Conservation (phyloP, 495 filamentous ascomycete species). For the Penicillium lagena region DNA sequence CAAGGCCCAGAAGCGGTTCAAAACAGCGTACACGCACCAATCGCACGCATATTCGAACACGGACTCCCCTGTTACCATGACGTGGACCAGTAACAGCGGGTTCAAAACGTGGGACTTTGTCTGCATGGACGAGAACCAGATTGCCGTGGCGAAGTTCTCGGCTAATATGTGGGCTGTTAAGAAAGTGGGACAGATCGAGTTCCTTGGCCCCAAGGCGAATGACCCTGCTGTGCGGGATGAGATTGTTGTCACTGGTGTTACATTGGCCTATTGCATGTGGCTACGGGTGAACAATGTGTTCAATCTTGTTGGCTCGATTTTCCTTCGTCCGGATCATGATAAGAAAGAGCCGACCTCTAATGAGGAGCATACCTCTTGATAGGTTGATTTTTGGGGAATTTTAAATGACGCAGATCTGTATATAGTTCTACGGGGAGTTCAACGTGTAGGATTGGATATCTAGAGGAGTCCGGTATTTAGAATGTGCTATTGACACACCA, state of each 20-base stretch:
- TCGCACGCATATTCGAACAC: constrained; percentile 14
- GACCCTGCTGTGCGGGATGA: constrained; percentile 19
- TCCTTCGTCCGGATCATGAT: constrained; percentile 11
- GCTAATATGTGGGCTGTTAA: constrained; percentile 20
- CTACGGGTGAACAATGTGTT: constrained; percentile 18
- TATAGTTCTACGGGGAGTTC: no score
- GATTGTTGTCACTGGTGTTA: constrained; percentile 25
- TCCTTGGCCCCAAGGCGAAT: constrained; percentile 16
- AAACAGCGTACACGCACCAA: constrained; percentile 24
- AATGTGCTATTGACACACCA: no score
- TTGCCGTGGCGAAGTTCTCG: constrained; percentile 21
- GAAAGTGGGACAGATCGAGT: constrained; percentile 23
- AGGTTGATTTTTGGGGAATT: no score
- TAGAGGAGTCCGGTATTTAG: no score
- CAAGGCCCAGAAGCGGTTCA: constrained; percentile 21
- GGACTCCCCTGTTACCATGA: constrained; percentile 17
- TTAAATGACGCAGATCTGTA: no score
- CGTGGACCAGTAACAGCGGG: constrained; percentile 20
- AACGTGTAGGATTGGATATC: no score
- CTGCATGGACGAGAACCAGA: constrained; percentile 22
- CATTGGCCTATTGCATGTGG: constrained; percentile 22
- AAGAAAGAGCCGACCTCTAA: no score
- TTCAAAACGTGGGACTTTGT: constrained; percentile 32
- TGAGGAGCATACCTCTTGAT: no score
- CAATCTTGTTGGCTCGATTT: constrained; percentile 16